Base-by-base conservation (phyloP, 2,329 filamentous ascomycete species). In the Trichophyton schoenleinii region DNA sequence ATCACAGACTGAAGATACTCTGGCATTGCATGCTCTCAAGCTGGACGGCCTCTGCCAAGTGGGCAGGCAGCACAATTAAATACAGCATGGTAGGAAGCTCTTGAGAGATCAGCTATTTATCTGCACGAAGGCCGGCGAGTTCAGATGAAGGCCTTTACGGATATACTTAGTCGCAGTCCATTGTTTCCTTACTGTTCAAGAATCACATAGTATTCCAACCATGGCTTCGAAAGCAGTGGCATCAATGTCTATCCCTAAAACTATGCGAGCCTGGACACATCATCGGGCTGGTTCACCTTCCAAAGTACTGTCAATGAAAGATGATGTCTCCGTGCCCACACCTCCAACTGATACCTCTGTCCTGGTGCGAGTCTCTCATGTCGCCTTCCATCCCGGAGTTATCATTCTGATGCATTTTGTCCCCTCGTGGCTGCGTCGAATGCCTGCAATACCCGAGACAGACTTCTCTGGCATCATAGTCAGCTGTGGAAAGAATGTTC, bases 391-490 rank as follows among this genome's bases (percentile, higher is more conserved):
- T n/a, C 62, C 62, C 3, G 62, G 62, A 8, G 60, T 58, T 1
- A 18, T 59, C n/a, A 64, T 62, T 8, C 42, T 64, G 46, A 62
- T 64, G 60, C 42, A 62, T 22, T 58, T 64, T 49, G 44, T 62
- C 46, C 62, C 62, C 9, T 58, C 60, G 22, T 44, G 59, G 57
- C 58, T 64, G 18, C 60, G 62, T 20, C 41, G 38, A 7, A 60
- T 64, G 31, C 62, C 62, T 3, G 60, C 62, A 4, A 58, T 62
- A n/a, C 25, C 62, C 41, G 62, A 64, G 18, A 64, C 62, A 8
- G 62, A 64, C 42, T 64, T 64, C 53, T 64, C 62, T 15, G 62
- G 62, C 20, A 36, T 61, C 5, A 58, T 64, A 34, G 62, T 64
- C 22, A 48, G 57, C 25, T 46, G 42, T 34, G 62, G 62, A 2